These are phyloP conservation scores for Solanum microdontum DNA, from an alignment of 257 asterid species.

Conservation along the genomic window DNA sequence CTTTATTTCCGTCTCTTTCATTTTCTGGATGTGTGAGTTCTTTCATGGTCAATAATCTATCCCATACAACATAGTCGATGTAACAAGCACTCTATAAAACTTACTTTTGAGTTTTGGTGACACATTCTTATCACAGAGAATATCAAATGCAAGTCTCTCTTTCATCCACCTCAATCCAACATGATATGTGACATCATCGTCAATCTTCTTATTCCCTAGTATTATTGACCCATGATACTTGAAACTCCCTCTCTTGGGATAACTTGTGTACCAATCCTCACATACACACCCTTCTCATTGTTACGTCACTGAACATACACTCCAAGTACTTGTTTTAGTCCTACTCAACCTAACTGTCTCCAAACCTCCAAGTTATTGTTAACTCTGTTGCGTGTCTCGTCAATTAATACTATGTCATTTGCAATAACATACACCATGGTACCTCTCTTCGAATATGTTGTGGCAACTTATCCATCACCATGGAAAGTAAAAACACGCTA, in stretches of 20 bases:
- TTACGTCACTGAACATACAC: background rate
- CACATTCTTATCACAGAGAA: background rate
- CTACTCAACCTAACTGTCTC: background rate
- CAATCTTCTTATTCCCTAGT: background rate
- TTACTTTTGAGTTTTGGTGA: background rate
- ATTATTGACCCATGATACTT: background rate
- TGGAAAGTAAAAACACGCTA: background rate
- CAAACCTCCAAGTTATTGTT: background rate
- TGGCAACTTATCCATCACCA: background rate
- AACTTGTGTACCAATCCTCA: background rate
- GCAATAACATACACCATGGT: background rate
- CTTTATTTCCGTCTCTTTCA: background rate
- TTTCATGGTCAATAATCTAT: background rate
- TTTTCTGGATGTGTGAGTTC: background rate
- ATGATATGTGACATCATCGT: background rate
- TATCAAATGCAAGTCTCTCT: background rate
- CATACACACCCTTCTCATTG: background rate
- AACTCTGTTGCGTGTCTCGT: background rate
- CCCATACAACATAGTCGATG: background rate
- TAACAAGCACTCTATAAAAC: background rate
- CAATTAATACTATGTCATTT: no score
- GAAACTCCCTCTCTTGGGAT: background rate
- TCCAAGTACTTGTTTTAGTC: background rate
- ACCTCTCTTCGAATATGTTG: background rate
- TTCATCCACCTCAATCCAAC: background rate